Base-by-base conservation (phyloP, 129 eudicot species). In the Artemisia tridentata region DNA sequence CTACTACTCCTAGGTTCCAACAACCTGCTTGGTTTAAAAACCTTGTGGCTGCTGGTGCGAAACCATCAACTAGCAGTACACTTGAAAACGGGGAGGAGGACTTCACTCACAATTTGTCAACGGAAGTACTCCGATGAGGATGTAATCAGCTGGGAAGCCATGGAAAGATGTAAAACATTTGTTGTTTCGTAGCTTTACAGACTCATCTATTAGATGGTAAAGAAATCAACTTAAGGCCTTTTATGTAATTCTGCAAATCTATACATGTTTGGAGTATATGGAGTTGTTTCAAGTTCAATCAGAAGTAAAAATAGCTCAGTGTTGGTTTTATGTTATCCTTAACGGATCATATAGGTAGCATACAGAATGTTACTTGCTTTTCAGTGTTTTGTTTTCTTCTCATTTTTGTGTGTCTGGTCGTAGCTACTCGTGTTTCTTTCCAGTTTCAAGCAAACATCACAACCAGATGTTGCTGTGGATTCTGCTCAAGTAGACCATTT, bases 21-120 rank as follows among this genome's bases (percentile, higher is more conserved):
- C 79, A 67, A 64, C 81, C 79, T 43, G 48, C 84, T 53, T 93
- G 98, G 98, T 85, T 93, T 71, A 85, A 84, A 76, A 89, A 84
- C 80, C 86, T 93, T 62, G 82, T 85, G 48, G 65, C 95, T 16
- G 70, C 81, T 20, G 98, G 98, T 50, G 87, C 87, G 50, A 89
- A 85, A 81, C 97, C 95, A n/a, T 80, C 92, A 12, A 52, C 38
- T 41, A 80, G 85, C 67, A 78, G 83, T 47, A 79, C 83, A 25
- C 62, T 84, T 53, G 89, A 84, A 69, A 79, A 72, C 41, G 72
- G 76, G 3, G 81, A 84, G 4, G 84, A 80, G 56, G 80, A 69
- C 25, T 55, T 72, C 15, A 49, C 63, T 11, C 76, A 57, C 75
- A 50, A 29, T 53, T 64, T 71, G 77, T 78, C 81, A 53, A 56